phyloP scores from a whole-genome alignment of 768 basidiomycete genomes.

The Exidia glandulosa region DNA sequence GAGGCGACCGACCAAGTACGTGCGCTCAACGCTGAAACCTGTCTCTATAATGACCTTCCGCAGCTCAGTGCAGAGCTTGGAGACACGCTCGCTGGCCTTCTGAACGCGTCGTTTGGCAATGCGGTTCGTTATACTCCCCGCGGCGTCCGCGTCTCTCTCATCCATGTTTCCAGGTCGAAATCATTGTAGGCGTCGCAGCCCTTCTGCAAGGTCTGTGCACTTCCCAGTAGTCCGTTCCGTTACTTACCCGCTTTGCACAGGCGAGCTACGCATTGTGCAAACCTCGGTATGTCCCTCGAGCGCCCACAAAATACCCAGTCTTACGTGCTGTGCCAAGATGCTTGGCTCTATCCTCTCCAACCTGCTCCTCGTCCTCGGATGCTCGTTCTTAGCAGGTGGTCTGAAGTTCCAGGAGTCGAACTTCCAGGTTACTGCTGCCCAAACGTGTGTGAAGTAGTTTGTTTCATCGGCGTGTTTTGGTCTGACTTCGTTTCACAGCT shows the following conservation, averaged over 20 bases:
- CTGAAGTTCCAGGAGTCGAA: conserved; percentile 41
- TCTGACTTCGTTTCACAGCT: not conserved
- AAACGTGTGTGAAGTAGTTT: conserved; percentile 45
- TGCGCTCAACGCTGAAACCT: not conserved
- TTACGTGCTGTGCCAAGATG: conserved; percentile 40
- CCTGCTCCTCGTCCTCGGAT: conserved; percentile 79
- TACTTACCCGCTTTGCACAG: conserved; percentile 22
- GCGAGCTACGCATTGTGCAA: conserved; percentile 80
- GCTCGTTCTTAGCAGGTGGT: conserved; percentile 73
- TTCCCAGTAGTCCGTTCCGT: not conserved
- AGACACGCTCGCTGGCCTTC: conserved; percentile 73
- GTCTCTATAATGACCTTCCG: conserved; percentile 15
- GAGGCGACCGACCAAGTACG: conserved; percentile 78
- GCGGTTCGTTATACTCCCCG: conserved; percentile 46
- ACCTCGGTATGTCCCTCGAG: conserved; percentile 49
- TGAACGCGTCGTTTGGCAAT: conserved; percentile 50
- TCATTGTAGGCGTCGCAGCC: conserved; percentile 82
- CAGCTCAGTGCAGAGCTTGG: conserved; percentile 36
- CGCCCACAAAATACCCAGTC: too few species aligned
- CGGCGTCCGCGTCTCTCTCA: not conserved
- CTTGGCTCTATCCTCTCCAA: conserved; percentile 88
- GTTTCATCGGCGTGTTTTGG: not conserved
- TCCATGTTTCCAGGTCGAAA: conserved; percentile 68
- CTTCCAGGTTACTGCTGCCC: conserved; percentile 79
- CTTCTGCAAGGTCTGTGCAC: conserved; percentile 53